These are phyloP conservation scores for Globisporangium cederbergense DNA, from an alignment of 352 stramenopile species.

Conservation along the genomic window DNA sequence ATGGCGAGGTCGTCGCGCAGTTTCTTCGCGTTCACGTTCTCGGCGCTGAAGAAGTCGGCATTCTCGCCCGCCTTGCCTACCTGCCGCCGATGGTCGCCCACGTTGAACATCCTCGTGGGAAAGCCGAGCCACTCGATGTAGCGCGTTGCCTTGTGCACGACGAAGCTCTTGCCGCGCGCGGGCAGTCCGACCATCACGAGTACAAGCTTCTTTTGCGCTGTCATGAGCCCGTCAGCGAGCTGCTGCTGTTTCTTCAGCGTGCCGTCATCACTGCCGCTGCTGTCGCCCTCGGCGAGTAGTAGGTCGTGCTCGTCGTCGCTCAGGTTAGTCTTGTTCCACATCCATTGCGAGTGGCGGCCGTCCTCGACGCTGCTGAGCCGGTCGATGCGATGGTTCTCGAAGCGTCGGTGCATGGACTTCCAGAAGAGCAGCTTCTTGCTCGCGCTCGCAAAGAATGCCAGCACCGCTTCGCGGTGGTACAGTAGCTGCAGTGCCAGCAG, in stretches of 20 bases:
- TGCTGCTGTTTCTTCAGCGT: constrained; percentile 16
- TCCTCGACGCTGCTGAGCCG: constrained; percentile 63
- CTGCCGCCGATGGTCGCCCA: constrained; percentile 90
- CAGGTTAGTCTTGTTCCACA: constrained; percentile 52
- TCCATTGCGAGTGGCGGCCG: constrained; percentile 68
- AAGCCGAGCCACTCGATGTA: constrained; percentile 93
- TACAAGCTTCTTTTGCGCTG: constrained; percentile 86
- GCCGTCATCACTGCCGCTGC: constrained; percentile 16
- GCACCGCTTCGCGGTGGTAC: constrained; percentile 47
- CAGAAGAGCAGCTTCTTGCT: constrained; percentile 63
- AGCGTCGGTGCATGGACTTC: constrained; percentile 71
- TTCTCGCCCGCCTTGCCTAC: constrained; percentile 64
- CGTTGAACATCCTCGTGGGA: constrained; percentile 93
- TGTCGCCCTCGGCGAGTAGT: constrained; percentile 35
- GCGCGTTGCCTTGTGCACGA: constrained; percentile 90
- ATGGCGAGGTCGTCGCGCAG: constrained; percentile 90
- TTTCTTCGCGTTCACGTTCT: constrained; percentile 79
- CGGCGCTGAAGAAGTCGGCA: constrained; percentile 90
- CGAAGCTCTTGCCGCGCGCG: constrained; percentile 94
- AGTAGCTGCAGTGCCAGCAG: constrained; percentile 41
- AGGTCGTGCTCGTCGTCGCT: constrained; percentile 28
- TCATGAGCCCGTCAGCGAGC: constrained; percentile 56
- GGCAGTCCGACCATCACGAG: constrained; percentile 94
- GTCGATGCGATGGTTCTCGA: constrained; percentile 68
- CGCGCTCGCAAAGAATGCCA: constrained; percentile 33